Conservation (phyloP, 352 stramenopile genomes). For the Phytophthora macrochlamydospora region DNA sequence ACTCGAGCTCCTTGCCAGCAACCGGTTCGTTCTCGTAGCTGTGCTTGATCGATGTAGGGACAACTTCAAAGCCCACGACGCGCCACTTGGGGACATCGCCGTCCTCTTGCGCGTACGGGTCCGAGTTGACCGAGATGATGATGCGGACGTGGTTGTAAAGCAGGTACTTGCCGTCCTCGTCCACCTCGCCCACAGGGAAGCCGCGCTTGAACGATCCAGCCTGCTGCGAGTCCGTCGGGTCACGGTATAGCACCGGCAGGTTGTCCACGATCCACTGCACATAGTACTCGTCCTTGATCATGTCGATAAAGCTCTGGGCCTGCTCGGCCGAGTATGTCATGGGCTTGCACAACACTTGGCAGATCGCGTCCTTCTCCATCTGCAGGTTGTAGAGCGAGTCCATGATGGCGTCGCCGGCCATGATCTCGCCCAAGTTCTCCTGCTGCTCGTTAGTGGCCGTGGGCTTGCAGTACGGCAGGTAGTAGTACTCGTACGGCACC, state of each 20-base stretch:
- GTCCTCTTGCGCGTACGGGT: constrained; percentile 76
- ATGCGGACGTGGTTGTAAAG: constrained; percentile 99
- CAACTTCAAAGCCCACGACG: constrained; percentile 96
- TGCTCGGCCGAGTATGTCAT: constrained; percentile 86
- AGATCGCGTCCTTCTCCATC: constrained; percentile 90
- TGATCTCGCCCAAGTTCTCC: constrained; percentile 94
- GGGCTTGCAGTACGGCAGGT: constrained; percentile 94
- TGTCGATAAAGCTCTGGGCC: constrained; percentile 84
- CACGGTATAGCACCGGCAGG: constrained; percentile 88
- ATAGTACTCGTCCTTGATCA: constrained; percentile 96
- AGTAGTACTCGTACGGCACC: constrained; percentile 99
- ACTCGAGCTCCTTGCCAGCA: constrained; percentile 79
- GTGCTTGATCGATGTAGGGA: constrained; percentile 95
- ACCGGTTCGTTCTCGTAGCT: constrained; percentile 87
- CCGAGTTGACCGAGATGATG: constrained; percentile 91
- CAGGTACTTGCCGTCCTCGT: constrained; percentile 92
- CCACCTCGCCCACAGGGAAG: constrained; percentile 93
- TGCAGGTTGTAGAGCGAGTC: constrained; percentile 90
- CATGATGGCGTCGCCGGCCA: constrained; percentile 92
- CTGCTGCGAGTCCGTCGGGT: constrained; percentile 70
- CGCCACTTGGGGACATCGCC: constrained; percentile 70
- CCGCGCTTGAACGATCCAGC: constrained; percentile 87
- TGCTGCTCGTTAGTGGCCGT: constrained; percentile 82
- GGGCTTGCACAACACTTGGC: constrained; percentile 90
- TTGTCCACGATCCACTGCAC: constrained; percentile 96